These are phyloP conservation scores for Dioscorea alata DNA, from an alignment of 106 monocot species.

Conservation along the genomic window DNA sequence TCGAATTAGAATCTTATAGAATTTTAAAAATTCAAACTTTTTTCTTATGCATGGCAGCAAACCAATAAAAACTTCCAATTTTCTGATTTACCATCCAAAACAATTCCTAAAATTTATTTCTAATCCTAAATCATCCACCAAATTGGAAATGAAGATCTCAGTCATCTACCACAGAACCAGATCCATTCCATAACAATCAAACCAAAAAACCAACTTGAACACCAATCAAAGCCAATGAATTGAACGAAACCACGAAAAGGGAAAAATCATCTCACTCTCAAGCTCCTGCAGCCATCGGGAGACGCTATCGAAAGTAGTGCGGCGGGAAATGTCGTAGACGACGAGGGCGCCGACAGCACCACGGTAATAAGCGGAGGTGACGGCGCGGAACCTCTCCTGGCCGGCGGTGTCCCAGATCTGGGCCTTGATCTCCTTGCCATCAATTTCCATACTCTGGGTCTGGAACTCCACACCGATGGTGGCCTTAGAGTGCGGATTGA, in stretches of 20 bases:
- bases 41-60: too few relatives aligned
- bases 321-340: slow-evolving; percentile 71
- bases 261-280: slow-evolving; percentile 8
- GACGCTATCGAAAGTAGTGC: slow-evolving; percentile 56
- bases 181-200: too few relatives aligned
- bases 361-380: slow-evolving; percentile 48
- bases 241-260: background rate
- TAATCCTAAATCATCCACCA: too few relatives aligned
- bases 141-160: too few relatives aligned
- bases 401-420: slow-evolving; percentile 92
- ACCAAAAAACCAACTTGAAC: too few relatives aligned
- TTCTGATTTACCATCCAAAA: too few relatives aligned
- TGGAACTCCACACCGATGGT: slow-evolving; percentile 76
- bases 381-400: slow-evolving; percentile 52
- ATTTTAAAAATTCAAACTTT: too few relatives aligned
- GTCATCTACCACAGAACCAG: too few relatives aligned
- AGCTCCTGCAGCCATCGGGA: slow-evolving; percentile 43
- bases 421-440: slow-evolving; percentile 58
- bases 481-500: slow-evolving; percentile 55
- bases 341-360: slow-evolving; percentile 64
- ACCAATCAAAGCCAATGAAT: too few relatives aligned
- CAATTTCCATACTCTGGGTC: slow-evolving; percentile 39
- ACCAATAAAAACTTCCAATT: too few relatives aligned
- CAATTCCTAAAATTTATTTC: too few relatives aligned
- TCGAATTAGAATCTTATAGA: too few relatives aligned